phyloP scores from a whole-genome alignment of 164 flowering plant species.

The Vitis rotundifolia region DNA sequence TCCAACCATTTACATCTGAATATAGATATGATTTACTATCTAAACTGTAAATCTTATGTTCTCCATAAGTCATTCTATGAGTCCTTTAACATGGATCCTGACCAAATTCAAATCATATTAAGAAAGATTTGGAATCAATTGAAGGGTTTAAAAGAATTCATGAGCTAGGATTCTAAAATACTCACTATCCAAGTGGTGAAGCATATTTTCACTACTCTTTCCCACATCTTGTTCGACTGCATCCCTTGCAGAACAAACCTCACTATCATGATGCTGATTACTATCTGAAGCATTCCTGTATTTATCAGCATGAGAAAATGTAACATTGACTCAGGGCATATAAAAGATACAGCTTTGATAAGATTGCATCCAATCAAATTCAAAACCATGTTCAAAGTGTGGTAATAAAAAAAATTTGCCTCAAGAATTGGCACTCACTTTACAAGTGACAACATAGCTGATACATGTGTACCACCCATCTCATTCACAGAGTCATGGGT shows the following conservation, averaged over 20 bases:
- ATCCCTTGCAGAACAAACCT: constrained; percentile 54
- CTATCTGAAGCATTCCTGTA: constrained; percentile 57
- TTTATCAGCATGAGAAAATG: background rate
- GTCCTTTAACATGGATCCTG: too few relatives aligned
- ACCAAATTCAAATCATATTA: too few relatives aligned
- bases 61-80: too few relatives aligned
- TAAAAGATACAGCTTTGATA: background rate
- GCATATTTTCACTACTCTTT: constrained; percentile 46
- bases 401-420: background rate
- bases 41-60: too few relatives aligned
- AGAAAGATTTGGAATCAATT: too few relatives aligned
- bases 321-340: background rate
- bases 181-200: constrained; percentile 64
- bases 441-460: constrained; percentile 44
- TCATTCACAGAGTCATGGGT: constrained; percentile 56
- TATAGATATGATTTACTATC: too few relatives aligned
- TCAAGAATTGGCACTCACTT: constrained; percentile 45
- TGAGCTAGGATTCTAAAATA: background rate
- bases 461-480: constrained; percentile 54
- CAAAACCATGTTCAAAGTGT: background rate
- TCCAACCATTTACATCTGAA: too few relatives aligned
- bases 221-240: constrained; percentile 70
- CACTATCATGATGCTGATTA: constrained; percentile 69
- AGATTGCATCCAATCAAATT: background rate
- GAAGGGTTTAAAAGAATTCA: too few relatives aligned